These are phyloP conservation scores for Discostella pseudostelligera DNA, from an alignment of 108 stramenopile genomes.

Conservation along the genomic window DNA sequence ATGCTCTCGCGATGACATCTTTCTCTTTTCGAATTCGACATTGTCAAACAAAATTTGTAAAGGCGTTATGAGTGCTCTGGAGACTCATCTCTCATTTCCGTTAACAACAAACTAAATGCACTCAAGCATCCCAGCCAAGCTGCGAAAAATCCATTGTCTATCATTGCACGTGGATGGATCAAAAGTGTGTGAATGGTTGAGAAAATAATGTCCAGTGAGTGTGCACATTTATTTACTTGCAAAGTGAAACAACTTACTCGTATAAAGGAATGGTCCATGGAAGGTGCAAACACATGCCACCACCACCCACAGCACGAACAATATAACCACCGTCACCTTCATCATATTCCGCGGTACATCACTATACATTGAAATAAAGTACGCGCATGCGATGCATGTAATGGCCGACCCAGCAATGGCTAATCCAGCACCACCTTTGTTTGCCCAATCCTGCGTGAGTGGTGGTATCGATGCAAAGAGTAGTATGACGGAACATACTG, in stretches of 20 bases:
- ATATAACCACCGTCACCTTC: slow-evolving; percentile 28
- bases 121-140: slow-evolving; percentile 29
- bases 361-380: slow-evolving; percentile 18
- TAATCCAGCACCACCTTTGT: slow-evolving; percentile 31
- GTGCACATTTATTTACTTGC: neutral
- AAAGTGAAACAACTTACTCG: slow-evolving; percentile 11
- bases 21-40: no score
- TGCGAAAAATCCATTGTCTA: slow-evolving; percentile 40
- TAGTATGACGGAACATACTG: slow-evolving; percentile 21
- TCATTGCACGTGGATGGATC: neutral
- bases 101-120: slow-evolving; percentile 24
- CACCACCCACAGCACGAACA: slow-evolving; percentile 31
- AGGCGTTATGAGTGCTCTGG: slow-evolving; percentile 4
- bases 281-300: slow-evolving; percentile 36
- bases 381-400: slow-evolving; percentile 24
- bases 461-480: slow-evolving; percentile 38
- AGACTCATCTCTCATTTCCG: slow-evolving; percentile 17
- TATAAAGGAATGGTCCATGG: slow-evolving; percentile 30
- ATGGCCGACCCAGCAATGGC: slow-evolving; percentile 33
- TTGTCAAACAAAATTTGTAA: no score
- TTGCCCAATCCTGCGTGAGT: slow-evolving; percentile 10
- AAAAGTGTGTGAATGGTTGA: slow-evolving; percentile 1
- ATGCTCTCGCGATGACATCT: no score
- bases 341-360: slow-evolving; percentile 31
- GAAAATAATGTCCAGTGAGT: neutral